These are phyloP conservation scores for Medicago arabica DNA, from an alignment of 306 rosid species.

Conservation along the genomic window DNA sequence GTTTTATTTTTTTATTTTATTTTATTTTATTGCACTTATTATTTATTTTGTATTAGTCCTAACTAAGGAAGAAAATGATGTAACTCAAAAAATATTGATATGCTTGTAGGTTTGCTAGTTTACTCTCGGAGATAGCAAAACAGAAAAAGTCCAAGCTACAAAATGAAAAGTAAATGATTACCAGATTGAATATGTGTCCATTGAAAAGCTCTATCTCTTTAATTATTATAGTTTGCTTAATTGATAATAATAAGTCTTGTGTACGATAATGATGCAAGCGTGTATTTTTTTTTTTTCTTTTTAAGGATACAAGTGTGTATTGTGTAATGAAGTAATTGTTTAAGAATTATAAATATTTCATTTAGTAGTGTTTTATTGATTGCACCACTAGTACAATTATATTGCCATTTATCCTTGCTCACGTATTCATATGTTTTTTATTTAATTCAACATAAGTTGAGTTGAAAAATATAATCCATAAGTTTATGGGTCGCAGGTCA, in stretches of 20 bases:
- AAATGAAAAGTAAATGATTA: constrained; percentile 8
- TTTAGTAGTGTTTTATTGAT: background rate
- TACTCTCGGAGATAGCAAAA: constrained; percentile 52
- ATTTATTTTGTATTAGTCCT: background rate
- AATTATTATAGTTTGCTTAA: background rate
- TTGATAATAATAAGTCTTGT: background rate
- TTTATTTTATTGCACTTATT: too few relatives aligned
- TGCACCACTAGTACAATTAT: background rate
- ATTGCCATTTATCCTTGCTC: background rate
- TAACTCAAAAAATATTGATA: background rate
- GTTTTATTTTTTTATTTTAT: too few relatives aligned
- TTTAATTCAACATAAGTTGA: background rate
- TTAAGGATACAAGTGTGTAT: background rate
- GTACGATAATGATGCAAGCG: background rate
- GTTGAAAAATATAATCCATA: background rate
- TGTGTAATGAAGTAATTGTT: background rate
- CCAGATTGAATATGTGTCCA: constrained; percentile 6
- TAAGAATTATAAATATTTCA: background rate
- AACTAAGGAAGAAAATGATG: too few relatives aligned
- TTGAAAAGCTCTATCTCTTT: background rate
- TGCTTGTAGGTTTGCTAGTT: constrained; percentile 56
- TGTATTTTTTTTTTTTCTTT: too few relatives aligned
- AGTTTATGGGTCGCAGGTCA: background rate
- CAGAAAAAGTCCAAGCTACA: constrained; percentile 17
- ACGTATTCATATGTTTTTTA: background rate